Conservation (phyloP, 257 asterid species). For the Hygrophila difformis region DNA sequence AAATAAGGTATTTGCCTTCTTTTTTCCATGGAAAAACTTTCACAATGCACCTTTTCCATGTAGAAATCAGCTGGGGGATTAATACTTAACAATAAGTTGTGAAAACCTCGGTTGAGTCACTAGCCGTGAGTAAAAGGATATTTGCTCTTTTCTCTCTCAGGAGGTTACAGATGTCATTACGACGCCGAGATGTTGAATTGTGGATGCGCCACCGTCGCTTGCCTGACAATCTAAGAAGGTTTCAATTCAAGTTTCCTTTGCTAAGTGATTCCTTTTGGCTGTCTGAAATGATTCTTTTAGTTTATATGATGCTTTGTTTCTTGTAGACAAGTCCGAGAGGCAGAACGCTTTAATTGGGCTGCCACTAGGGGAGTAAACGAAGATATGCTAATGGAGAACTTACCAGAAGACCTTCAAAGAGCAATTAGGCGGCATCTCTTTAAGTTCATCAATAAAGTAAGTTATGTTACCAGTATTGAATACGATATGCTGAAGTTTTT, state of each 20-base stretch:
- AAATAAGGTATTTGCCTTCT: neutral
- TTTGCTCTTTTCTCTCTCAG: slow-evolving; percentile 27
- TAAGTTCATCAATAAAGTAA: slow-evolving; percentile 64
- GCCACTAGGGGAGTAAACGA: slow-evolving; percentile 94
- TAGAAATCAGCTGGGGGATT: too few species aligned
- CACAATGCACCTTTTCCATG: too few species aligned
- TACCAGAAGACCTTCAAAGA: slow-evolving; percentile 91
- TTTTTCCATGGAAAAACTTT: too few species aligned
- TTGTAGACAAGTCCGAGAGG: slow-evolving; percentile 64
- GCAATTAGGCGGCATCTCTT: slow-evolving; percentile 85
- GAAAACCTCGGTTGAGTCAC: neutral
- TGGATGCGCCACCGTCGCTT: slow-evolving; percentile 97
- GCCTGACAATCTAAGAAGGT: slow-evolving; percentile 73
- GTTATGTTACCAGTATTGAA: slow-evolving; percentile 1
- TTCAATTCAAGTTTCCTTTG: neutral
- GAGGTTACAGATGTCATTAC: slow-evolving; percentile 71
- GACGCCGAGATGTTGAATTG: slow-evolving; percentile 87
- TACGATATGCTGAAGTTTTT: too few species aligned
- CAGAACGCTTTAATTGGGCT: slow-evolving; percentile 88
- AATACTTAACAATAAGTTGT: too few species aligned
- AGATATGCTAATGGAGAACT: slow-evolving; percentile 70
- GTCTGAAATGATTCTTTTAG: neutral
- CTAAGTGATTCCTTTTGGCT: too few species aligned
- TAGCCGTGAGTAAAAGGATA: neutral
- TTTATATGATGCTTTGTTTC: neutral